These are phyloP conservation scores for Arctostaphylos glauca DNA, from an alignment of 148 eudicot species.

Conservation along the genomic window DNA sequence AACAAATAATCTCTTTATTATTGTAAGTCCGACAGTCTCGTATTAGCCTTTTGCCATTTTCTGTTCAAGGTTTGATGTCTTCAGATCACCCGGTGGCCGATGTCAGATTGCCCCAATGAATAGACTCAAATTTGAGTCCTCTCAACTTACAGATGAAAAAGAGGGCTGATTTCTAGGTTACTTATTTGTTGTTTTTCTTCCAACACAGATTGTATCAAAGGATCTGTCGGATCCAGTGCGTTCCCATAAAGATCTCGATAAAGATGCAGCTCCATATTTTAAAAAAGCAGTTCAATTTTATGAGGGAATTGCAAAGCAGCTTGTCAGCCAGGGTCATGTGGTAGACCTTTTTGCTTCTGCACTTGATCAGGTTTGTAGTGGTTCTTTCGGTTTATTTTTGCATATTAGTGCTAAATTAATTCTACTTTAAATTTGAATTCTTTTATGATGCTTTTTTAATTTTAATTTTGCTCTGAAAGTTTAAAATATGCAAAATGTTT, in stretches of 20 bases:
- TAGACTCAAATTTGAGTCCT: not conserved
- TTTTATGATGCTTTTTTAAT: not conserved
- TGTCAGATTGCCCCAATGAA: not conserved
- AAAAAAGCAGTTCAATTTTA: constrained; percentile 86
- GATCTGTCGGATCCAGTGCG: constrained; percentile 95
- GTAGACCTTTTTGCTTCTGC: constrained; percentile 97
- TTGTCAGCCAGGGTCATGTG: constrained; percentile 91
- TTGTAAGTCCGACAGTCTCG: not conserved
- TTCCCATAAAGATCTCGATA: constrained; percentile 96
- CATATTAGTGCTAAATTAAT: not conserved
- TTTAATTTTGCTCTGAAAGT: not conserved
- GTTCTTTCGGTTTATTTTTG: not conserved
- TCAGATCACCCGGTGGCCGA: not conserved
- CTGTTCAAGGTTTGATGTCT: constrained; percentile 1
- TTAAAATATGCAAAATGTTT: not conserved
- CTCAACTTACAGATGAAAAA: not conserved
- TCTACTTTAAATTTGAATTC: constrained; percentile 1
- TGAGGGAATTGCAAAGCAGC: constrained; percentile 74
- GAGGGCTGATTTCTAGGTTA: not conserved
- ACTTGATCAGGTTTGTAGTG: constrained; percentile 78
- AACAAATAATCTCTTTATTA: not conserved
- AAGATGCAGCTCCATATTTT: constrained; percentile 94
- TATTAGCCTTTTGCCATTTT: not conserved
- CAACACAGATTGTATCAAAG: constrained; percentile 81
- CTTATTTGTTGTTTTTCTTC: constrained; percentile 12